Evolutionary conservation across 306 rosid genomes (phyloP).

Genomic region (Cicer yamashitae): DNA sequence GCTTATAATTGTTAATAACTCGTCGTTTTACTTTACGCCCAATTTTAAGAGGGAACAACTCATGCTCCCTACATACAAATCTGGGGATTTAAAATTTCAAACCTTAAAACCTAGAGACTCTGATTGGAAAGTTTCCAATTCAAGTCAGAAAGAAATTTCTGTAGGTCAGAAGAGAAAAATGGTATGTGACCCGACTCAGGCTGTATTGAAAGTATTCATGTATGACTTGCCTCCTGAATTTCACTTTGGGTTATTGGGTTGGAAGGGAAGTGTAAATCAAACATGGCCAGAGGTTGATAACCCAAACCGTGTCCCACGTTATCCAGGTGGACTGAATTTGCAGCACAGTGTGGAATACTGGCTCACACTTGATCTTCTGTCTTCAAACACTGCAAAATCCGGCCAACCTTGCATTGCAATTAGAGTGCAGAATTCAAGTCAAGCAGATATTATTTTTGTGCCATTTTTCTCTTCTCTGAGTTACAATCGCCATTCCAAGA

Average conservation of each 20-base stretch:
- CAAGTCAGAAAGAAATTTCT: constrained; percentile 44
- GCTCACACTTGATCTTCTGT: constrained; percentile 94
- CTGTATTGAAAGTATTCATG: constrained; percentile 78
- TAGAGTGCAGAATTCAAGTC: constrained; percentile 80
- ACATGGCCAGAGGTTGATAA: constrained; percentile 75
- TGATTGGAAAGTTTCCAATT: constrained; percentile 48
- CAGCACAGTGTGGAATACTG: constrained; percentile 93
- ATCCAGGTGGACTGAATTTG: constrained; percentile 92
- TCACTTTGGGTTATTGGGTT: constrained; percentile 89
- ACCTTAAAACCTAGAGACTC: constrained; percentile 44
- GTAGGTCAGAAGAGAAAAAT: constrained; percentile 40
- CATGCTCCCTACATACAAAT: constrained; percentile 38
- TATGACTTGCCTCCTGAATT: constrained; percentile 89
- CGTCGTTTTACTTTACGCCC: constrained; percentile 67
- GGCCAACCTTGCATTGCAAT: constrained; percentile 62
- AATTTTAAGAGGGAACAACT: constrained; percentile 51
- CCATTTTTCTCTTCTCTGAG: constrained; percentile 93
- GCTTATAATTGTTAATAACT: constrained; percentile 69
- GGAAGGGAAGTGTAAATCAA: constrained; percentile 78
- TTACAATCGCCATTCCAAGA: constrained; percentile 86
- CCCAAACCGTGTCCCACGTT: constrained; percentile 58
- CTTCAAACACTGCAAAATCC: constrained; percentile 51
- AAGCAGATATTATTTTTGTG: constrained; percentile 85
- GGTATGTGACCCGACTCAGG: constrained; percentile 53
- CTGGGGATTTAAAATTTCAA: constrained; percentile 42